Base-by-base conservation (phyloP, 2,329 filamentous ascomycete genomes). In the Diaporthe citri region DNA sequence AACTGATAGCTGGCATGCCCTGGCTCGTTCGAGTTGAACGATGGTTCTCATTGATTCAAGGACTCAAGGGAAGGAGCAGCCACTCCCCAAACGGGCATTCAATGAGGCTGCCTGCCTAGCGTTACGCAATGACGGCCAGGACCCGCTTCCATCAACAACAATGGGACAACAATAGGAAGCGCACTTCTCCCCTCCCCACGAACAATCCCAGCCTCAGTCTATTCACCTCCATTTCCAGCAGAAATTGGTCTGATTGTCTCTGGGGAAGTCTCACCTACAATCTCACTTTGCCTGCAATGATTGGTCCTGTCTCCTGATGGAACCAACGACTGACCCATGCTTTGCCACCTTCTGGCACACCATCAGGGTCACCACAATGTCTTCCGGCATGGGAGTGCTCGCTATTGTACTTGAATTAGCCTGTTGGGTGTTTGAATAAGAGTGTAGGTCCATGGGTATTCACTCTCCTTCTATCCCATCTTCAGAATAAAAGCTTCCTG, bases 81-180 rank as follows among this genome's bases (percentile, higher is more conserved):
- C 15, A 34, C 15, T 64, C 31, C 57, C 69, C 57, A n/a, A 52
- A 52, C 12, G 41, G 41, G 36, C 34, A 25, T 9, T 71, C 56
- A 64, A 71, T 64, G 22, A 39, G 67, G 20, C 43, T 46, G 55
- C 36, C 36, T 39, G n/a, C 48, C 28, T 48, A 34, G 36, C n/a
- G 17, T 62, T n/a, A 25, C 25, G 59, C 46, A 28, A 66, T 28
- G 48, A 64, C 39, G 22, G 48, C 20, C 46, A 1, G 20, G 22
- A 17, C 28, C 46, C 73, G 25, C 43, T 59, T 59, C 51, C 57
- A 72, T 48, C 39, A 41, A 20, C 52, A 20, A 77, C 76, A 76
- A 77, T 74, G 41, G 59, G 41, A 67, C 71, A 36, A 77, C 75
- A 76, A 77, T 77, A 64, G 71, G 41, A 77, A 74, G 64, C 10